Evolutionary conservation across 2,329 filamentous ascomycete genomes (phyloP).

Genomic region (Aspergillus viridinutans): DNA sequence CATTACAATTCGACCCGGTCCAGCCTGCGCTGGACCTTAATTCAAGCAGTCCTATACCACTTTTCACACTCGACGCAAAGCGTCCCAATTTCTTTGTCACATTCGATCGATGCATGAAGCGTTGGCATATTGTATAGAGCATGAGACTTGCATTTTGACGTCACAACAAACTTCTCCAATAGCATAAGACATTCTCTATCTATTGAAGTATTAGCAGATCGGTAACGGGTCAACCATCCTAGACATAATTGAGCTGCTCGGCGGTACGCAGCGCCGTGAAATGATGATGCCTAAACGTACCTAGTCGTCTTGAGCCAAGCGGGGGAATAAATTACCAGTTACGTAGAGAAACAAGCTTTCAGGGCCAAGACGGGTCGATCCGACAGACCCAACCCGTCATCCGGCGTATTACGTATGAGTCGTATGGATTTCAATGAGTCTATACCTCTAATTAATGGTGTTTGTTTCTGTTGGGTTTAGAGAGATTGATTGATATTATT

Average conservation of each 20-base stretch:
- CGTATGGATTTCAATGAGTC: no score
- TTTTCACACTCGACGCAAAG: not conserved
- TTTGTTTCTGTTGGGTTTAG: no score
- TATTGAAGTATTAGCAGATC: no score
- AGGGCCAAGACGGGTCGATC: constrained; percentile 21
- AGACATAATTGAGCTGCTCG: no score
- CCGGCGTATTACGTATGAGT: not conserved
- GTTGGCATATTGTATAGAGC: not conserved
- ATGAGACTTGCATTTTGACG: not conserved
- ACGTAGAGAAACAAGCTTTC: constrained; percentile 8
- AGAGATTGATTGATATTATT: no score
- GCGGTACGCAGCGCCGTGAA: not conserved
- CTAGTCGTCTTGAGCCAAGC: not conserved
- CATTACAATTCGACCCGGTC: not conserved
- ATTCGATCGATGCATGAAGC: not conserved
- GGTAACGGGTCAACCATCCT: no score
- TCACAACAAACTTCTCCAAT: not conserved
- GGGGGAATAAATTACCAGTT: not conserved
- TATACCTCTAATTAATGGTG: no score
- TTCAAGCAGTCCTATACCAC: not conserved
- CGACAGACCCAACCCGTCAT: constrained; percentile 2
- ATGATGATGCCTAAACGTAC: not conserved
- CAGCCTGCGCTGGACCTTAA: not conserved
- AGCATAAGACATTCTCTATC: not conserved
- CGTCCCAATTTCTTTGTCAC: not conserved